Base-by-base conservation (phyloP, 179 eudicot species). In the Beta macrorhiza region DNA sequence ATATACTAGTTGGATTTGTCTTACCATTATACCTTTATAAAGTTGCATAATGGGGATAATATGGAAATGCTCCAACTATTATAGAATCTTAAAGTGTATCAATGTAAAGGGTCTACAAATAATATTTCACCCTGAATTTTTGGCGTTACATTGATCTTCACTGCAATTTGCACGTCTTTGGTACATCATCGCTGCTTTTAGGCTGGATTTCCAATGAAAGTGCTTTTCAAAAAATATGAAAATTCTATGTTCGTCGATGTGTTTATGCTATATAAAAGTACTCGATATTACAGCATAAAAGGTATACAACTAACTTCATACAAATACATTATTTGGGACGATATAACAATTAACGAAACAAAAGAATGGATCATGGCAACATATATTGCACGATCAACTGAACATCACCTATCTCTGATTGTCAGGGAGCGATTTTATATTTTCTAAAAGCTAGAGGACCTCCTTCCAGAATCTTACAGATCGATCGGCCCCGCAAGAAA, bases 391-490 rank as follows among this genome's bases (percentile, higher is more conserved):
- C n/a, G 77, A 56, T 25, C 51, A 55, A 25, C 13, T 53, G 6
- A 73, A 6, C 16, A 16, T 42, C 22, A 3, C 5, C 13, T 25
- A 37, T 16, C 37, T 16, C 15, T 4, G 16, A 25, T 25, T n/a
- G 67, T 62, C 67, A 64, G 68, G 4, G 15, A 64, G 68, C 29
- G 25, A 49, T 49, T 6, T 8, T 20, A 19, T 45, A 0, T 9
- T 17, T 8, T 29, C 16, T 32, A 49, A 25, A 49, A 65, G 25
- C 80, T 90, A 90, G 25, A 77, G 77, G 78, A 72, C 77, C 83
- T 90, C 90, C 82, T 87, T 91, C 95, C 97, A 93, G 81, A 87
- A 89, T 72, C 95, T 86, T 75, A 93, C 79, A 75, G 96, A 92
- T 57, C 93, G 86, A 80, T 93, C 96, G 3, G 87, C 88, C 57